Evolutionary conservation across 768 basidiomycete genomes (phyloP).

Genomic region (Tubosaeta sp.): DNA sequence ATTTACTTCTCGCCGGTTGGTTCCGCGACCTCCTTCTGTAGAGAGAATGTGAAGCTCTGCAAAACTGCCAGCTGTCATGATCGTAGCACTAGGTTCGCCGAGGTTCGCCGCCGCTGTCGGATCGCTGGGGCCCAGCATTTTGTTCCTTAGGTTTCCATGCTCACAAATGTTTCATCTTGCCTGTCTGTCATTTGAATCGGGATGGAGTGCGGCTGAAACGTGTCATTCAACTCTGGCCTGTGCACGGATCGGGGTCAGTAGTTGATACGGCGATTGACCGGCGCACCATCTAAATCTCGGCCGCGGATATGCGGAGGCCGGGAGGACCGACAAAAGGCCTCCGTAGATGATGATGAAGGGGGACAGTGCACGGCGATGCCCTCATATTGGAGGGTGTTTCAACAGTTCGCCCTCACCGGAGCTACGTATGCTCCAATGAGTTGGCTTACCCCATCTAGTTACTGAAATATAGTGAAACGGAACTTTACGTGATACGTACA

Average conservation of each 20-base stretch:
- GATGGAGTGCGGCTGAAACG: conserved; percentile 25
- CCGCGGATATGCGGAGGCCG: conserved; percentile 18
- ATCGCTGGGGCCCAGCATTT: background rate
- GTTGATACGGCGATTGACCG: conserved; percentile 9
- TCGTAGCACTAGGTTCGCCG: background rate
- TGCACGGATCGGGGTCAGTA: conserved; percentile 7
- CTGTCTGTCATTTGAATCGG: conserved; percentile 11
- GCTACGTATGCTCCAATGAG: background rate
- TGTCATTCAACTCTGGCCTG: conserved; percentile 12
- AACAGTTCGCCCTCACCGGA: background rate
- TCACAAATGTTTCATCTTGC: conserved; percentile 14
- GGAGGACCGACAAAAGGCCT: background rate
- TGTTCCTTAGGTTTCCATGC: conserved; percentile 16
- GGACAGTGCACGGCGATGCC: background rate
- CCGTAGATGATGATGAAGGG: background rate
- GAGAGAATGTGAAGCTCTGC: conserved; percentile 2
- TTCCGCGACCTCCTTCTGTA: background rate
- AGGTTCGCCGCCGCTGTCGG: background rate
- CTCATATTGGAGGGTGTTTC: background rate
- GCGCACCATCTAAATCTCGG: background rate
- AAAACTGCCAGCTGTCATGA: conserved; percentile 7
- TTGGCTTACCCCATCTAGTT: conserved; percentile 6
- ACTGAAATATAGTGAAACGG: conserved; percentile 8
- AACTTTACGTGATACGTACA: conserved; percentile 11
- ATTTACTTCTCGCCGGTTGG: background rate